Base-by-base conservation (phyloP, 23 red algal genomes). In the Pyropia yezoensis region DNA sequence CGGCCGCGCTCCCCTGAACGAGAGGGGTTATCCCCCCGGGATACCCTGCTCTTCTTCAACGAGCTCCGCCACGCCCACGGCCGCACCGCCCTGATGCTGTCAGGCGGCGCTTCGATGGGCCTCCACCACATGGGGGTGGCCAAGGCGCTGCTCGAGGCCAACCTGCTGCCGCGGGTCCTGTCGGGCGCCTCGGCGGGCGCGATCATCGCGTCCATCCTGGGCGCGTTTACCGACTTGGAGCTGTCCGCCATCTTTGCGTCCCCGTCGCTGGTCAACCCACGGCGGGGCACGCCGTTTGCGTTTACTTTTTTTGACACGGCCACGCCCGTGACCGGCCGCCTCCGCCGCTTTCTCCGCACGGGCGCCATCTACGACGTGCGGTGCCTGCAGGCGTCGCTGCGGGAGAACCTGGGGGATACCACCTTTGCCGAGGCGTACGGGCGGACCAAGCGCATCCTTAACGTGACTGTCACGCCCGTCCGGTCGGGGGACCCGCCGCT, bases 351-450 rank as follows among this genome's bases (percentile, higher is more conserved):
- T 18, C 18, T 83, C 49, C 63, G 74, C 47, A 69, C 50, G 5
- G 92, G 92, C 50, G 73, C 66, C 18, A 32, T 96, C 22, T 79
- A 78, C 58, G 92, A 96, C 59, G 74, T 96, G 18, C 76, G 77
- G 23, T 75, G 75, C 56, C 59, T 96, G 49, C 76, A 82, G 59
- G 66, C 69, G 34, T 89, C 67, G 55, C 63, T 96, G 73, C 79
- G 86, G 1, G 75, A 80, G 52, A 89, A 84, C 22, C 82, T 86
- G 51, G 92, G 92, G 22, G 92, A 96, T 60, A 34, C 89, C 17
- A 96, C 92, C 7, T 96, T 96, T 67, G 77, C 74, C 18, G 92
- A 96, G 71, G 92, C 92, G 57, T 96, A 90, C 77, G 66, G 67
- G 63, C 83, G 87, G 32, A 90, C 92, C n/a, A 66, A 67, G 63